Conservation (phyloP, 163 green algal genomes). For the Trebouxia gelatinosa region DNA sequence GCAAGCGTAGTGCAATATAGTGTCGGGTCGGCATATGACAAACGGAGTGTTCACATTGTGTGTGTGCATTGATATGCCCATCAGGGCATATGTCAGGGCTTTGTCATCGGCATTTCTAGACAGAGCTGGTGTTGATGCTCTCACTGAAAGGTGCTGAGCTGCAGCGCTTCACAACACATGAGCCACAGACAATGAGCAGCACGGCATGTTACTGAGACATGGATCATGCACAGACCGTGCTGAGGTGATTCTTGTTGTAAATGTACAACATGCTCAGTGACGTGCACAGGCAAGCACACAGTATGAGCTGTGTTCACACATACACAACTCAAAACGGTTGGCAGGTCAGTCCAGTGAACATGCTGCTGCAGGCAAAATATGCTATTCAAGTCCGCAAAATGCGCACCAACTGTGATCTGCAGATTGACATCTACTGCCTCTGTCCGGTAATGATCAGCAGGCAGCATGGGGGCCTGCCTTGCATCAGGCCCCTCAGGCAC, state of each 20-base stretch:
- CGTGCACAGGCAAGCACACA: not conserved
- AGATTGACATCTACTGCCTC: conserved; percentile 36
- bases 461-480: conserved; percentile 18
- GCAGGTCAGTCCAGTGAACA: not conserved
- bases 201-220: not conserved
- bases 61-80: no score
- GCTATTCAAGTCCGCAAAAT: not conserved
- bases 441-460: conserved; percentile 37
- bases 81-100: no score
- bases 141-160: no score
- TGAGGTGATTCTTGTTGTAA: not conserved
- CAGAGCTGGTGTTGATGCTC: no score
- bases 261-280: not conserved
- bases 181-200: not conserved
- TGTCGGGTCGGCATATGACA: no score
- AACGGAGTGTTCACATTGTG: no score
- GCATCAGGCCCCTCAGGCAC: conserved; percentile 18
- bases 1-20: no score
- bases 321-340: not conserved
- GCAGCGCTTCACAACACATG: no score
- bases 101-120: no score
- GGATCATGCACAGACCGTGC: not conserved
- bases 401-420: conserved; percentile 24
- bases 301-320: not conserved
- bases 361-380: not conserved